Base-by-base conservation (phyloP, 2,329 filamentous ascomycete species). In the Colletotrichum sp. region DNA sequence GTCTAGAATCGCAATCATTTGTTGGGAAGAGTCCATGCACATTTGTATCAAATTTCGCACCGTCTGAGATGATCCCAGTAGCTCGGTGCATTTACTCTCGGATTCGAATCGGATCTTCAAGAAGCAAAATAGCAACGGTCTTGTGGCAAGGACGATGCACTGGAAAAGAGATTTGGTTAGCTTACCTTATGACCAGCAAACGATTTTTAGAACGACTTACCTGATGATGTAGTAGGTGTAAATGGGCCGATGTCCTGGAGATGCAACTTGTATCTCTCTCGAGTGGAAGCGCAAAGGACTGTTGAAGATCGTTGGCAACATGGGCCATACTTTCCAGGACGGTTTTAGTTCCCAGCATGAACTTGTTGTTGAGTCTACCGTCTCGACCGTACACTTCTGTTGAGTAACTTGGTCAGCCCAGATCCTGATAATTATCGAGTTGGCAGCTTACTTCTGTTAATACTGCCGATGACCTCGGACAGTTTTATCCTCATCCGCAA, bases 1-100 rank as follows among this genome's bases (percentile, higher is more conserved):
- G 69, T 83, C 82, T 3, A 90, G 84, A 28, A 90, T 85, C 3
- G 83, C 79, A 59, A 84, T 80, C 79, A 78, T 82, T 71, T 83
- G 80, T 18, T 81, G 78, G 3, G 82, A 83, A 18, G 83, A 84
- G 62, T 84, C 83, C 72, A 84, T 79, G 32, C 82, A 82, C 80
- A 84, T 82, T 60, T 82, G 82, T 64, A 84, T 78, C 34, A 84
- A 72, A 60, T 83, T 84, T 68, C 81, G 80, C n/a, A 83, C 79
- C 13, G 80, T 83, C 72, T 79, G 78, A 8, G 82, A 82, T 26
- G 88, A 89, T 10, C 82, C 81, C 1, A 90, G 88, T 0, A 78
- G 77, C 30, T 80, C 79, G 0, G 80, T 64, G 52, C 78, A 82
- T 2, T 79, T 75, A 7, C 77, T 69, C 2, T 77, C 78, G 0